Evolutionary conservation across 345 rosid genomes (phyloP), one percentile per base, ranked within the genome.

Genomic region (Aquilaria sinensis): DNA sequence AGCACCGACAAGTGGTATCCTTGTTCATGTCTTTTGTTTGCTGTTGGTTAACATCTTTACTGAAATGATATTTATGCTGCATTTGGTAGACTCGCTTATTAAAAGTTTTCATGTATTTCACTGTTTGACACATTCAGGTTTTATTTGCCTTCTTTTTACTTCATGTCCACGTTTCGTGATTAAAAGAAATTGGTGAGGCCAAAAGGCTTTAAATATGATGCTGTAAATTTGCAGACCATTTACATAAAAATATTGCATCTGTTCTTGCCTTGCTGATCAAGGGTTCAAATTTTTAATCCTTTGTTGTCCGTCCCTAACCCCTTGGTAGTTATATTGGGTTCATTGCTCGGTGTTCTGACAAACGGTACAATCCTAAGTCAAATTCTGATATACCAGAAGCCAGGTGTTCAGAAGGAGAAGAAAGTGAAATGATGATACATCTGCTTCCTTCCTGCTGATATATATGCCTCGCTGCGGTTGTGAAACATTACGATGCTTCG

Each of bases 1-100:
- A 53, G 95, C 97, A 12, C 97, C 97, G 23, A 5, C 58, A 55
- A 90, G 82, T 70, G 88, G 96, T 89, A 89, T 81, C 81, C 86
- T 83, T 81, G 2, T 69, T 58, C 49, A 47, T 31, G 43, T 37
- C 43, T 37, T 9, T 37, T 37, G 43, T 37, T 37, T 37, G 43
- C 43, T 23, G 8, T 37, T 37, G 43, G 43, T 37, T 2, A 9
- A 37, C 3, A 37, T 37, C 8, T 23, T 23, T 23, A 23, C 43
- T 37, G 8, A 37, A 37, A 37, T 37, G 43, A 37, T 37, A 37
- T 5, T 37, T 37, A 37, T 37, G 43, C 43, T 37, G 43, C 43
- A 37, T 37, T 2, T 37, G 8, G 5, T 37, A 37, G 43, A 37
- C 43, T 37, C 43, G 8, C 23, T 23, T 23, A 23, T 23, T 23